Conservation (phyloP, 2,329 filamentous ascomycete genomes). For the Trichothecium roseum region DNA sequence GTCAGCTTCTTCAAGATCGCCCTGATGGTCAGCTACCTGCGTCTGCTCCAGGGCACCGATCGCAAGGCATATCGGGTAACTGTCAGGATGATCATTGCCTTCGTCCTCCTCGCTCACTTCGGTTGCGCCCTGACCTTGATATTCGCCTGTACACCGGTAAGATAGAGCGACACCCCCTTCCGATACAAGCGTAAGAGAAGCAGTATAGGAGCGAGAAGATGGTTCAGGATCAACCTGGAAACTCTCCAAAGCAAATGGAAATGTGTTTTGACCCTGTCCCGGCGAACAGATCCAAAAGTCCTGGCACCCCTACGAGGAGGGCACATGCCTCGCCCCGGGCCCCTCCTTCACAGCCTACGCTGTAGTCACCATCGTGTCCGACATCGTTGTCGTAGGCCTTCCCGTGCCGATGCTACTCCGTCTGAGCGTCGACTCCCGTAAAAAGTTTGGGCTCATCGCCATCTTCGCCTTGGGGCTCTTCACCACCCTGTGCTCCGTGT, state of each 20-base stretch:
- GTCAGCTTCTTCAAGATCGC: slow-evolving; percentile 48
- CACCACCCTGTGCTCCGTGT: slow-evolving; percentile 42
- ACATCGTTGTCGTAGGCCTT: slow-evolving; percentile 36
- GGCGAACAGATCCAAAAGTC: slow-evolving; percentile 26
- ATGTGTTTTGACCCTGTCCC: slow-evolving; percentile 2
- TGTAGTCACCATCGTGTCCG: slow-evolving; percentile 38
- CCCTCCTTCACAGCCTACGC: slow-evolving; percentile 41
- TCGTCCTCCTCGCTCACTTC: slow-evolving; percentile 35
- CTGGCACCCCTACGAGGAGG: slow-evolving; percentile 29
- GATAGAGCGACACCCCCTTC: too few relatives aligned
- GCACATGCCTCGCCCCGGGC: slow-evolving; percentile 33
- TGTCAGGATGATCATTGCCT: slow-evolving; percentile 31
- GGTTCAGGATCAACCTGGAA: too few relatives aligned
- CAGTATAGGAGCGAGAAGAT: too few relatives aligned
- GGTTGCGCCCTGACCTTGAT: slow-evolving; percentile 37
- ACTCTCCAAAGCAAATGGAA: too few relatives aligned
- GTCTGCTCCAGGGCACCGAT: slow-evolving; percentile 36
- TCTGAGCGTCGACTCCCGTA: slow-evolving; percentile 34
- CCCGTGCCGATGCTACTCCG: slow-evolving; percentile 38
- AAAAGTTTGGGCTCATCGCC: slow-evolving; percentile 38
- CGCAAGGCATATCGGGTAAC: slow-evolving; percentile 30
- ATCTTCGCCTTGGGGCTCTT: slow-evolving; percentile 44
- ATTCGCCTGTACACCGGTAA: slow-evolving; percentile 38
- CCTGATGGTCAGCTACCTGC: slow-evolving; percentile 40
- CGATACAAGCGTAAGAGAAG: too few relatives aligned